Percentiles rank a stretch among this genome's conserved stretches.
Conservation (phyloP, 164 flowering plant species). For the Nymphaea colorata region DNA sequence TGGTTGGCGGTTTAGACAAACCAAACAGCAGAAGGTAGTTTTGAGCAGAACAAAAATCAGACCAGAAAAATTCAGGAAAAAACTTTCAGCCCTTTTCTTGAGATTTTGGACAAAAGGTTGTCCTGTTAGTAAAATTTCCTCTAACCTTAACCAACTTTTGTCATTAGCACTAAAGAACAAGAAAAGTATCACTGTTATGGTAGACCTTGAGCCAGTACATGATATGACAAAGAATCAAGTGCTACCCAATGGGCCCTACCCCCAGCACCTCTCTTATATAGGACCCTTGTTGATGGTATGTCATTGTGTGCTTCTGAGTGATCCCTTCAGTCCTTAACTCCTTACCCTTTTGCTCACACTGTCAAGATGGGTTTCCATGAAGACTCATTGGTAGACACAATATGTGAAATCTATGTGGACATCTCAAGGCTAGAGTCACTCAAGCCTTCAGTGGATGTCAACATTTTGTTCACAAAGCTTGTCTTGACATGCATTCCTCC, state of each 20-base stretch:
- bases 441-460: constrained; percentile 69
- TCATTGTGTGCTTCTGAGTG: background rate
- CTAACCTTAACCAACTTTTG: no score
- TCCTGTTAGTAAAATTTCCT: no score
- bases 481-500: constrained; percentile 79
- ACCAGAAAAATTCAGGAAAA: no score
- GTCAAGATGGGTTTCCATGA: constrained; percentile 60
- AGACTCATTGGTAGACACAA: constrained; percentile 36
- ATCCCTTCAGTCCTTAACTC: background rate
- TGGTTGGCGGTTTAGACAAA: no score
- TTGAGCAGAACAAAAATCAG: no score
- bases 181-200: background rate
- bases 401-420: constrained; percentile 51
- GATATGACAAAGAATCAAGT: background rate
- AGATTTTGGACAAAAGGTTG: no score
- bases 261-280: background rate
- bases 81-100: no score
- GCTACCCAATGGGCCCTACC: background rate
- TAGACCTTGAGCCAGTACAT: background rate
- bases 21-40: no score
- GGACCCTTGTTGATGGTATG: background rate
- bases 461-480: constrained; percentile 75
- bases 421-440: constrained; percentile 64
- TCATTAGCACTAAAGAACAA: no score
- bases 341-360: background rate